Evolutionary conservation across 1,284 basidiomycete genomes (phyloP), one percentile per base, ranked within the genome.

Genomic region (Cryptococcus sp.): DNA sequence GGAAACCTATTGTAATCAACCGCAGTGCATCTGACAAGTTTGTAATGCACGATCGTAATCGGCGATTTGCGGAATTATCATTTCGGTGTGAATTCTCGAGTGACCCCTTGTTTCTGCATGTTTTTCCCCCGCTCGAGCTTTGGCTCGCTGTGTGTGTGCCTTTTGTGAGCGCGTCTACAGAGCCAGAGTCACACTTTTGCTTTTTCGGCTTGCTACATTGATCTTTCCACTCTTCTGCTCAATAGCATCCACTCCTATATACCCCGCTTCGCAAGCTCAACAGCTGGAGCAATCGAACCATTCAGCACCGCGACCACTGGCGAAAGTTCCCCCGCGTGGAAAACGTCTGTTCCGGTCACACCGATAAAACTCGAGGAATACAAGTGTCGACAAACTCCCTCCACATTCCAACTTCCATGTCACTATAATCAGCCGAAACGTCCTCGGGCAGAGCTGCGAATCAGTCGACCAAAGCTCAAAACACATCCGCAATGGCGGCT

Each of bases 401-500:
- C 42, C 13, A 49, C 47, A 42, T 50, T 41, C 39, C 47, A 42
- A 47, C 56, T 20, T 54, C 13, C 16, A 22, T 53, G 20, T 22
- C 45, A 27, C 22, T 47, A 6, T 47, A 23, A 45, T 20, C n/a
- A 23, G 11, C 22, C 43, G 19, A 45, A 45, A 45, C 22, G 45
- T 47, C 22, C 17, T n/a, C 3, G 22, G 45, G 15, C 22, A 23
- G 22, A 47, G 22, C 15, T 20, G 27, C 19, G 22, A 23, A 47
- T 4, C 45, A 11, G 11, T 47, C 19, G 19, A 47, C 19, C 8
- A 15, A 17, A 4, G 22, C 10, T 23, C 52, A 20, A 27, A 10
- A 8, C 43, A 15, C 49, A 22, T 19, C 39, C 39, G 50, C 15
- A 45, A 67, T 67, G 65, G 58, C 65, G 20, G 54, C 62, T 27